Conservation (phyloP, 2,329 filamentous ascomycete species). For the Microsporum audouinii region DNA sequence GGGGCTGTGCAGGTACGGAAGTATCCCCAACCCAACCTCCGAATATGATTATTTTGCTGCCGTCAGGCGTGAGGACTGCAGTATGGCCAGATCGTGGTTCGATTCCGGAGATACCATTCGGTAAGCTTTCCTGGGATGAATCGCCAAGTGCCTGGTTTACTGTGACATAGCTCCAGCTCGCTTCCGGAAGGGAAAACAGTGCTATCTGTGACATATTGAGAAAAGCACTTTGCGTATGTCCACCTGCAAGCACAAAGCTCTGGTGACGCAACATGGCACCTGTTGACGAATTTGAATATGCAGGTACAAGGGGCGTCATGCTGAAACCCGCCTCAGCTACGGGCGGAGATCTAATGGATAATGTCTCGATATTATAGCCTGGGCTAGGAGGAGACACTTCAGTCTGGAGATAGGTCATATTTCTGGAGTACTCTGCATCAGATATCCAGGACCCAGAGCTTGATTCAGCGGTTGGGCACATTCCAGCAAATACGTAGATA, state of each 20-base stretch:
- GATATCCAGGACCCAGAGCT: conserved; percentile 50
- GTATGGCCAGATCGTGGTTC: conserved; percentile 85
- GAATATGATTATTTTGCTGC: conserved; percentile 62
- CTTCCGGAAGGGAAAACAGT: conserved; percentile 73
- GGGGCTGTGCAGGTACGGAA: conserved; percentile 63
- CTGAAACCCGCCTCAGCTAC: conserved; percentile 79
- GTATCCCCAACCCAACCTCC: conserved; percentile 90
- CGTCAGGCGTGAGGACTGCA: conserved; percentile 67
- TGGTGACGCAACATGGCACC: conserved; percentile 59
- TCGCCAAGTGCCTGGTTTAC: conserved; percentile 40
- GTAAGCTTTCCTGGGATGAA: conserved; percentile 46
- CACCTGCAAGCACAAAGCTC: conserved; percentile 70
- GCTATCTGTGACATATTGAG: conserved; percentile 91
- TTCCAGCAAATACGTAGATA: conserved; percentile 74
- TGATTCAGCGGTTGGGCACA: conserved; percentile 55
- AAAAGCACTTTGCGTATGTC: conserved; percentile 71
- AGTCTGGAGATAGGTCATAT: conserved; percentile 54
- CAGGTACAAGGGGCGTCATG: conserved; percentile 60
- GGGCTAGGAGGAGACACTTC: conserved; percentile 12
- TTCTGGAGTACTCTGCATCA: conserved; percentile 64
- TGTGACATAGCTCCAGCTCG: conserved; percentile 71
- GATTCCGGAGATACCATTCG: conserved; percentile 41
- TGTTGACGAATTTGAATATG: conserved; percentile 54
- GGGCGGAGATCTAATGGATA: conserved; percentile 49
- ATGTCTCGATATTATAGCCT: conserved; percentile 26